A percentile compares a stretch with the other conserved stretches of the same genome.
phyloP scores from a whole-genome alignment of 805 yeast genomes.

The Candida berthetii region DNA sequence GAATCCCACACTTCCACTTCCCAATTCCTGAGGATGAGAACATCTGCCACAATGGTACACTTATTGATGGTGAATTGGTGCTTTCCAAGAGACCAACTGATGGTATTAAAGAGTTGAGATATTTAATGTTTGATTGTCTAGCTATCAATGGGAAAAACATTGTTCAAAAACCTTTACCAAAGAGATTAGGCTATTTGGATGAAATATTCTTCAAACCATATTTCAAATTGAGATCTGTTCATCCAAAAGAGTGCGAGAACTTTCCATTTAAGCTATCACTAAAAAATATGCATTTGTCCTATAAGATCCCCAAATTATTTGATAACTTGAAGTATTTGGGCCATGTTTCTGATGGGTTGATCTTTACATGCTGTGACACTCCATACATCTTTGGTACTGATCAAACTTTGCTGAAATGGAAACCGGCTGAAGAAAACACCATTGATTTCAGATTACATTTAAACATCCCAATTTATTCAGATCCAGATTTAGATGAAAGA shows the following conservation, averaged over 20 bases:
- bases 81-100: constrained; percentile 51
- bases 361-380: constrained; percentile 84
- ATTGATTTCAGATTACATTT: constrained; percentile 77
- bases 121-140: constrained; percentile 85
- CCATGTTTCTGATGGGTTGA: constrained; percentile 90
- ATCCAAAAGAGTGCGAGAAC: constrained; percentile 66
- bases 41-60: constrained; percentile 76
- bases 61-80: constrained; percentile 93
- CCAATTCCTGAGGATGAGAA: constrained; percentile 50
- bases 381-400: constrained; percentile 91
- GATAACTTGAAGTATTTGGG: constrained; percentile 64
- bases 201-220: constrained; percentile 81
- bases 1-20: constrained; percentile 80
- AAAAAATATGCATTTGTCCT: constrained; percentile 84
- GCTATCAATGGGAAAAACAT: constrained; percentile 74
- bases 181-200: constrained; percentile 82
- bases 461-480: constrained; percentile 51
- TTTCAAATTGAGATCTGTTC: constrained; percentile 54
- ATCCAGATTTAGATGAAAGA: constrained; percentile 50
- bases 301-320: constrained; percentile 70
- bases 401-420: constrained; percentile 85
- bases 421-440: constrained; percentile 93
- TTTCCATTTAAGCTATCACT: constrained; percentile 85
- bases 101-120: constrained; percentile 62
- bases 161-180: constrained; percentile 65